A percentile compares a stretch with the other conserved stretches of the same genome.
phyloP scores from a whole-genome alignment of 768 basidiomycete genomes.

The Rhodocollybia butyracea region DNA sequence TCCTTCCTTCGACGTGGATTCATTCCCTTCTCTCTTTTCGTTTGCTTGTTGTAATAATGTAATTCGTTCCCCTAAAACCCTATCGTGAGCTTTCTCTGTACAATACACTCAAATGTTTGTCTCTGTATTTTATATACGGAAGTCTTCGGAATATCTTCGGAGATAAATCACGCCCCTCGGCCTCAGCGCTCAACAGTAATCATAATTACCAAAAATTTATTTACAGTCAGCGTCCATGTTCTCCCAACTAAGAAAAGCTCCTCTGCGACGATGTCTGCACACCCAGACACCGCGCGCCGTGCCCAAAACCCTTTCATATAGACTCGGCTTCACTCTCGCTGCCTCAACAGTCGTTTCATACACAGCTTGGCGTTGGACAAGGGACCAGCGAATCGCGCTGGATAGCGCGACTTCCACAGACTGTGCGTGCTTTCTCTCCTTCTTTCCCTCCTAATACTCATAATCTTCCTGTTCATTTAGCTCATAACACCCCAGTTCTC shows the following conservation, averaged over 20 bases:
- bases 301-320: slow-evolving; percentile 3
- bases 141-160: neutral
- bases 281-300: neutral
- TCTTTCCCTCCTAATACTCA: neutral
- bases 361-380: slow-evolving; percentile 45
- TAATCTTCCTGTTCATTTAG: neutral
- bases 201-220: neutral
- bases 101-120: no score
- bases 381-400: slow-evolving; percentile 42
- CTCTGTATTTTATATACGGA: neutral
- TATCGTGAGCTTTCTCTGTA: no score
- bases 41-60: neutral
- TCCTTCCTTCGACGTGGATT: neutral
- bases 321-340: slow-evolving; percentile 35
- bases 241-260: neutral
- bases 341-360: slow-evolving; percentile 43
- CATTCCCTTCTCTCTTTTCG: neutral
- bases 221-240: slow-evolving; percentile 3
- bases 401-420: slow-evolving; percentile 34
- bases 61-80: no score
- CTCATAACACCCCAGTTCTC: neutral
- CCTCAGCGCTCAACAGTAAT: no score
- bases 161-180: no score
- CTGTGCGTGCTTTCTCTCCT: slow-evolving; percentile 17
- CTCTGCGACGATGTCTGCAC: slow-evolving; percentile 5